Evolutionary conservation across 139 green algal genomes (phyloP).

Genomic region (Edaphochlamys debaryana): DNA sequence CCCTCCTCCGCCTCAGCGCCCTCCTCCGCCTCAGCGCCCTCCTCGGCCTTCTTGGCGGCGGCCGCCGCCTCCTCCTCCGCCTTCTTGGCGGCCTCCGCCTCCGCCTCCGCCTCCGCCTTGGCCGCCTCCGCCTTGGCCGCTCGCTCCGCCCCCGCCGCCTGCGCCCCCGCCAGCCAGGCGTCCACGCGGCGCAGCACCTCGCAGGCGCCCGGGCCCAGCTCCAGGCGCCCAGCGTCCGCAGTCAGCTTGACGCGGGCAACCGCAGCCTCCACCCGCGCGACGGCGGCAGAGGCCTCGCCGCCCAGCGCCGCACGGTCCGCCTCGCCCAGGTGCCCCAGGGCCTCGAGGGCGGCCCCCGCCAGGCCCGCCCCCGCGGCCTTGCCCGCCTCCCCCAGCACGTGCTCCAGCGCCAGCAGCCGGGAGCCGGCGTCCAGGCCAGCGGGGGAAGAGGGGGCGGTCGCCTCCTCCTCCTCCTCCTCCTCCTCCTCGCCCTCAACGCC

Average conservation of each 20-base stretch:
- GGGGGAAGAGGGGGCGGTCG: background rate
- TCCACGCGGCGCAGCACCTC: slow-evolving; percentile 7
- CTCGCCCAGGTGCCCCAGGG: background rate
- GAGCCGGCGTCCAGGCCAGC: background rate
- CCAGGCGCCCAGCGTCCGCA: background rate
- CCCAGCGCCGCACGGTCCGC: slow-evolving; percentile 11
- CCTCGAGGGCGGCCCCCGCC: background rate
- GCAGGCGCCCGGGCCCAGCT: slow-evolving; percentile 9
- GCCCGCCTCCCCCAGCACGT: background rate
- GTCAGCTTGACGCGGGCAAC: background rate
- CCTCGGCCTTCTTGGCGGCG: background rate
- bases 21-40: background rate
- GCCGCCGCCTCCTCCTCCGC: background rate
- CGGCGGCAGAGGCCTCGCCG: background rate
- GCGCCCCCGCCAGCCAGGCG: slow-evolving; percentile 10
- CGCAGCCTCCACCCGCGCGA: background rate
- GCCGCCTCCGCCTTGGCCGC: background rate
- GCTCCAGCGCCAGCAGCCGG: slow-evolving; percentile 24
- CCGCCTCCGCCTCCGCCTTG: background rate
- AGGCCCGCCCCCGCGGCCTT: background rate
- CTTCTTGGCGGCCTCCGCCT: background rate
- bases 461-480: background rate
- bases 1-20: background rate
- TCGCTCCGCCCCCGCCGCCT: background rate
- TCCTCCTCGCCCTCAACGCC: background rate